Conservation (phyloP, 208 protist species). For the Leishmania arabica region DNA sequence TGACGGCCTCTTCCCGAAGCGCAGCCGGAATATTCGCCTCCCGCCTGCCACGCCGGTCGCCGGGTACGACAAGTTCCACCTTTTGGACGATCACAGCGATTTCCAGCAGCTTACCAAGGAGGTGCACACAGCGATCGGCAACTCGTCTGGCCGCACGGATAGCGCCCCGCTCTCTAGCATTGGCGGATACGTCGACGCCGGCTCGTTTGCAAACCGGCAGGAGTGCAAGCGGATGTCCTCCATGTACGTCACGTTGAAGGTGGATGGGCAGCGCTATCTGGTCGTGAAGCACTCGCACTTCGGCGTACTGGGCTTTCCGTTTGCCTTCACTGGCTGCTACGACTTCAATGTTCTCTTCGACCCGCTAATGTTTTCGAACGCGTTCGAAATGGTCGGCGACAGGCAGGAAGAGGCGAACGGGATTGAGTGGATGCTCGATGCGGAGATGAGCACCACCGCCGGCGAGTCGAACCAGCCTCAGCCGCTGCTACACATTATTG, state of each 20-base stretch:
- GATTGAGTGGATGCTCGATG: slow-evolving; percentile 78
- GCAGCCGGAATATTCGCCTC: slow-evolving; percentile 30
- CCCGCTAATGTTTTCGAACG: slow-evolving; percentile 26
- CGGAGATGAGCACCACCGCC: slow-evolving; percentile 52
- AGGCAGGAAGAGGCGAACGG: slow-evolving; percentile 11
- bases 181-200: slow-evolving; percentile 70
- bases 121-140: slow-evolving; percentile 71
- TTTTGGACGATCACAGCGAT: slow-evolving; percentile 58
- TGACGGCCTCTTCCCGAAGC: slow-evolving; percentile 43
- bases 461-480: slow-evolving; percentile 2
- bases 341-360: slow-evolving; percentile 75
- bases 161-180: slow-evolving; percentile 75
- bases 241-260: slow-evolving; percentile 81
- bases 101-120: slow-evolving; percentile 60
- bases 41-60: slow-evolving; percentile 24
- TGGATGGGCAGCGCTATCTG: slow-evolving; percentile 78
- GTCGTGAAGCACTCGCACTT: slow-evolving; percentile 71
- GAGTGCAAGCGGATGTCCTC: slow-evolving; percentile 36
- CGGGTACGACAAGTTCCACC: slow-evolving; percentile 34
- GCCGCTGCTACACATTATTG: slow-evolving; percentile 72
- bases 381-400: slow-evolving; percentile 11
- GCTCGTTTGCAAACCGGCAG: slow-evolving; percentile 48
- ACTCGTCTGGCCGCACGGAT: slow-evolving; percentile 59
- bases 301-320: slow-evolving; percentile 79
- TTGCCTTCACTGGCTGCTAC: slow-evolving; percentile 68